phyloP scores from a whole-genome alignment of 257 asterid species.

The Solanum etuberosum region DNA sequence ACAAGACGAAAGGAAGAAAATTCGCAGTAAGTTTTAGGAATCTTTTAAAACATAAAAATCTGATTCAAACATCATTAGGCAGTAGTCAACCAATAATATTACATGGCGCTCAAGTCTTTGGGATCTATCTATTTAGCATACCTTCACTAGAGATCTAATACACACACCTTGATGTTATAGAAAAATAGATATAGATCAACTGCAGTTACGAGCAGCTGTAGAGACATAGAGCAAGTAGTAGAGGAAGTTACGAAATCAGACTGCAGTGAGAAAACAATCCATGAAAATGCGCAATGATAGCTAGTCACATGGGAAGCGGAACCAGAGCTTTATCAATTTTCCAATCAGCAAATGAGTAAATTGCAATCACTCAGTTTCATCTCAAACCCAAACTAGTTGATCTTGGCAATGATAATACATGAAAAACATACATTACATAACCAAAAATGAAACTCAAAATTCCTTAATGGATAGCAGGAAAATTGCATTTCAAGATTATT shows the following conservation, averaged over 20 bases:
- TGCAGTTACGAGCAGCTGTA: neutral
- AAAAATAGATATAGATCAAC: constrained; percentile 1
- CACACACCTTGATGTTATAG: neutral
- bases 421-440: neutral
- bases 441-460: neutral
- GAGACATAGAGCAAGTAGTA: neutral
- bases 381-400: neutral
- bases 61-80: neutral
- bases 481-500: neutral
- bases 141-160: neutral
- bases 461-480: neutral
- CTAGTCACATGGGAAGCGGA: neutral
- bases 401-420: neutral
- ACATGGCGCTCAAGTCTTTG: neutral
- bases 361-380: neutral
- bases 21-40: neutral
- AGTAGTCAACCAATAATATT: neutral
- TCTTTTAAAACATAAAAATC: neutral
- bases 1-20: neutral
- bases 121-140: neutral
- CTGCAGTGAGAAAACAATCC: neutral
- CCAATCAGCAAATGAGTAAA: neutral
- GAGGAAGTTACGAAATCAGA: neutral
- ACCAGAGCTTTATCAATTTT: neutral
- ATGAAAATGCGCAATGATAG: neutral